phyloP scores from a whole-genome alignment of 805 yeast species.

The Starmerella floricola region DNA sequence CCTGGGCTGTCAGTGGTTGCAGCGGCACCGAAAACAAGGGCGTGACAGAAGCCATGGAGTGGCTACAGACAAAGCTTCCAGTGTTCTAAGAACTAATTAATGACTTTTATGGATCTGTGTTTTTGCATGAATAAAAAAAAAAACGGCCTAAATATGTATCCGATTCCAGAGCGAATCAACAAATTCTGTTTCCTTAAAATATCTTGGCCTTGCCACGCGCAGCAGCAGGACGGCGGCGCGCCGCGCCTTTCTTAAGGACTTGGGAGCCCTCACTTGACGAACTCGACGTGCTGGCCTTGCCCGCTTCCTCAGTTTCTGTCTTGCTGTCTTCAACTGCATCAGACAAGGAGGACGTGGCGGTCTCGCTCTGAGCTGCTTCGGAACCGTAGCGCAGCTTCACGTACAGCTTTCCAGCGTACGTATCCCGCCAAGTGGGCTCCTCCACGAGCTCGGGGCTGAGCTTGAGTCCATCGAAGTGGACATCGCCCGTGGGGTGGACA shows the following conservation, averaged over 20 bases:
- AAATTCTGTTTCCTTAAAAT: too few relatives aligned
- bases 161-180: too few relatives aligned
- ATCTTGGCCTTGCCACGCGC: slow-evolving; percentile 21
- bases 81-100: background rate
- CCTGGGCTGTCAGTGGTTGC: slow-evolving; percentile 16
- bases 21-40: slow-evolving; percentile 6
- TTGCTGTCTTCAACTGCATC: background rate
- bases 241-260: slow-evolving; percentile 18
- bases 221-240: slow-evolving; percentile 20
- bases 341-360: slow-evolving; percentile 1
- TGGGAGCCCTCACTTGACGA: slow-evolving; percentile 5
- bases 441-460: slow-evolving; percentile 25
- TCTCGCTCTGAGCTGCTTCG: too few relatives aligned
- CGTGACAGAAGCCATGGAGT: slow-evolving; percentile 3
- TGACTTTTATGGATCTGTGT: too few relatives aligned
- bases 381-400: too few relatives aligned
- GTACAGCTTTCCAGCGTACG: slow-evolving; percentile 25
- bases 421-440: slow-evolving; percentile 28
- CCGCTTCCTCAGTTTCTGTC: background rate
- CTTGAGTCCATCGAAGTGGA: slow-evolving; percentile 25
- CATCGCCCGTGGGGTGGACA: slow-evolving; percentile 29
- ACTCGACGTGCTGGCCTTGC: background rate
- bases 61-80: slow-evolving; percentile 16
- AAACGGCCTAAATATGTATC: too few relatives aligned
- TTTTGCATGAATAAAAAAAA: too few relatives aligned